Conservation (phyloP, 2,329 filamentous ascomycete genomes). For the Zelopaecilomyces penicillatus region DNA sequence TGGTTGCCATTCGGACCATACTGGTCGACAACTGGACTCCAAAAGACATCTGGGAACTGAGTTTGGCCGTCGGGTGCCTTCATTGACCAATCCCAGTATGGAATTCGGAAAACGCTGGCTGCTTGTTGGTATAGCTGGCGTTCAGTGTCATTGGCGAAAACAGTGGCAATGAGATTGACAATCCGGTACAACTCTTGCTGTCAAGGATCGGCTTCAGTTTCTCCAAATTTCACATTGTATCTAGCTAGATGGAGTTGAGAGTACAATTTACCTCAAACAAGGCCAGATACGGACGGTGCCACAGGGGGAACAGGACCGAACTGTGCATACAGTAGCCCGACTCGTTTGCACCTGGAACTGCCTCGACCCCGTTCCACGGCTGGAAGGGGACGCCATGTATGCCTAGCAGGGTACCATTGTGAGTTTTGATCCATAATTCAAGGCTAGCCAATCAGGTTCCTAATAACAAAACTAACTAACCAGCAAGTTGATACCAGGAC, state of each 20-base stretch:
- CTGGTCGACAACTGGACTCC: conserved; percentile 41
- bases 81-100: conserved; percentile 53
- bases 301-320: conserved; percentile 67
- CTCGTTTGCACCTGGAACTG: conserved; percentile 41
- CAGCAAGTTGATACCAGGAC: conserved; percentile 73
- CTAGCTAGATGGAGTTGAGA: too few relatives aligned
- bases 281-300: conserved; percentile 75
- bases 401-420: conserved; percentile 34
- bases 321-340: conserved; percentile 71
- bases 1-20: conserved; percentile 48
- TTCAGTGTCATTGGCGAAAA: conserved; percentile 38
- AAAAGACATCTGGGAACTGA: conserved; percentile 37
- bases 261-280: conserved; percentile 42
- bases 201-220: conserved; percentile 9
- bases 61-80: conserved; percentile 39
- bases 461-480: conserved; percentile 34
- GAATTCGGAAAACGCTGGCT: conserved; percentile 44
- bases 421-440: background rate
- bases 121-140: conserved; percentile 42
- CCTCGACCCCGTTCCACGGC: conserved; percentile 44
- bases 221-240: too few relatives aligned
- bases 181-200: conserved; percentile 30
- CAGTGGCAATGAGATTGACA: conserved; percentile 35
- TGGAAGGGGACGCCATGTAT: conserved; percentile 70
- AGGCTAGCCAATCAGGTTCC: background rate